Evolutionary conservation across 2,329 filamentous ascomycete species (phyloP).

Genomic region (Paraconiothyrium brasiliense): DNA sequence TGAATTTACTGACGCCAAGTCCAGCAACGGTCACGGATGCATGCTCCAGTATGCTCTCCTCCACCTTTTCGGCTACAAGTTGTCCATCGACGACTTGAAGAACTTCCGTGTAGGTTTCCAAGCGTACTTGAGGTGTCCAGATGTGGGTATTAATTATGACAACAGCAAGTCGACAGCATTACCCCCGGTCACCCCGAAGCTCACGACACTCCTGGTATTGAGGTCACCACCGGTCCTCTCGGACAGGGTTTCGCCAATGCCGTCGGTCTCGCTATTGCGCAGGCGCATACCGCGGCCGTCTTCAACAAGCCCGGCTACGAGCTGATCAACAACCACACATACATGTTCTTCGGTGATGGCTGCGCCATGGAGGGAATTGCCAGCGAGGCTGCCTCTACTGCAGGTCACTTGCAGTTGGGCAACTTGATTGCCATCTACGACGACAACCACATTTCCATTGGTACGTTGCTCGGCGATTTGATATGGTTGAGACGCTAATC

Average conservation of each 20-base stretch:
- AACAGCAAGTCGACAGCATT: constrained; percentile 75
- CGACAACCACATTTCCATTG: constrained; percentile 95
- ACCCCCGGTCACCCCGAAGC: constrained; percentile 96
- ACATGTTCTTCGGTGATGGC: constrained; percentile 95
- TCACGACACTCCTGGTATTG: constrained; percentile 94
- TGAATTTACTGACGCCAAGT: constrained; percentile 27
- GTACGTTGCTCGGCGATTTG: constrained; percentile 53
- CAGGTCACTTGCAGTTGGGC: constrained; percentile 95
- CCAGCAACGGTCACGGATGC: constrained; percentile 96
- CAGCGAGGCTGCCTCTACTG: constrained; percentile 87
- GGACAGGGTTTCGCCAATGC: constrained; percentile 98
- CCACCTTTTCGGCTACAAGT: constrained; percentile 90
- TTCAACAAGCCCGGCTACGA: constrained; percentile 98
- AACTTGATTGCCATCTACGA: constrained; percentile 98
- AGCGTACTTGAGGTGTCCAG: constrained; percentile 55
- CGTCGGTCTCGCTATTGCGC: constrained; percentile 95
- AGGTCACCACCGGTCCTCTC: constrained; percentile 97
- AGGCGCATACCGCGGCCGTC: constrained; percentile 86
- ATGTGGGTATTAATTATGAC: constrained; percentile 25
- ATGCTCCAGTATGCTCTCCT: constrained; percentile 99
- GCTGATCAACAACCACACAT: constrained; percentile 96
- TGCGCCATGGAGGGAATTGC: constrained; percentile 99
- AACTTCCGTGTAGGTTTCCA: constrained; percentile 82
- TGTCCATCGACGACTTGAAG: constrained; percentile 93
- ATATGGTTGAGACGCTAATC: constrained; percentile 24